Evolutionary conservation across 2,329 filamentous ascomycete genomes (phyloP), one percentile per base, ranked within the genome.

Genomic region (Fusarium tricinctum): DNA sequence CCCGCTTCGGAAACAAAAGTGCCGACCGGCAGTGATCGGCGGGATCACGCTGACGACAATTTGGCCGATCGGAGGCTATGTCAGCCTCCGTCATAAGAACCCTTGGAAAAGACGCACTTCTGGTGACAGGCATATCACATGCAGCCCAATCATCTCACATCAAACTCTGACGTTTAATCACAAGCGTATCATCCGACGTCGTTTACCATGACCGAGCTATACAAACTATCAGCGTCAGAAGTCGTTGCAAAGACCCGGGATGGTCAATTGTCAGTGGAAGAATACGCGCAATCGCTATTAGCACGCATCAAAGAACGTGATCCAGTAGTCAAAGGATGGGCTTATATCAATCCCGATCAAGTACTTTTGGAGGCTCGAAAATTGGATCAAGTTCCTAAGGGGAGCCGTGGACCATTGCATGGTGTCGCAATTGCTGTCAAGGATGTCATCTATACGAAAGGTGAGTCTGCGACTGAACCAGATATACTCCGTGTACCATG

Each of bases 211-310:
- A 10, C 26, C 1, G 42, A 63, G 22, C 20, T 38, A 1, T 57
- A 63, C 14, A 44, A 39, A n/a, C 30, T 63, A 4, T 63, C 59
- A 5, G 59, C 59, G 15, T 56, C 49, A 1, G 43, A 44, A 0
- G 49, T 23, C 1, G 52, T 30, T 2, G 32, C 38, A 8, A 63
- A 30, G 12, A 48, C 48, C 3, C 32, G 49, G n/a, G 49, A 63
- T n/a, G 59, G 43, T 5, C 38, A 63, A 6, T n/a, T 63, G 0
- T 30, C 38, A 1, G 76, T 81, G 19, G 76, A 58, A 28, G 28
- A 19, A 5, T 68, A 68, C 9, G 63, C 44, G 0, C 19, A 30
- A 42, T 68, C 58, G 1, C 35, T 67, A 1, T 8, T 67, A 15
- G 26, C 22, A 13, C 63, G 51, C 14, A 68, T 68, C 22, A 22